A percentile compares a stretch with the other conserved stretches of the same genome.
These are phyloP conservation scores for Chalciporus chontae DNA, from an alignment of 768 basidiomycete species.

Conservation along the genomic window DNA sequence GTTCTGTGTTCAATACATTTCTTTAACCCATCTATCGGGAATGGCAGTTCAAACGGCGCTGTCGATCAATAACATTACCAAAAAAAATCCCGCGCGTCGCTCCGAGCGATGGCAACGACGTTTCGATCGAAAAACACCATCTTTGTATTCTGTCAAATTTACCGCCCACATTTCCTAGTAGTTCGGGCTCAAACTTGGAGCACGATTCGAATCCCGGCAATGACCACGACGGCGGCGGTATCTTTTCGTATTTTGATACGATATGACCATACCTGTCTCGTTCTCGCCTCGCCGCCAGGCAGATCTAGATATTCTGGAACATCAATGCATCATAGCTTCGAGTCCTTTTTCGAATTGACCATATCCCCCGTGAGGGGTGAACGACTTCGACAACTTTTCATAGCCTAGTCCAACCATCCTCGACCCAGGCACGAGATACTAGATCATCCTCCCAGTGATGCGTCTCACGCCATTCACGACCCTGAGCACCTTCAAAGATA, in stretches of 20 bases:
- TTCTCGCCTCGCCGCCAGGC: neutral
- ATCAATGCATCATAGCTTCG: conserved; percentile 10
- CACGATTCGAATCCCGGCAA: neutral
- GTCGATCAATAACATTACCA: neutral
- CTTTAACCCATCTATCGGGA: neutral
- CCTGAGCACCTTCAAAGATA: conserved; percentile 13
- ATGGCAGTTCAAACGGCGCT: neutral
- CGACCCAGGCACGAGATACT: conserved; percentile 31
- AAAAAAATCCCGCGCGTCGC: neutral
- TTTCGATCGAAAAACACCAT: conserved; percentile 1
- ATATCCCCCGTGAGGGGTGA: conserved; percentile 5
- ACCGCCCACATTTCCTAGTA: neutral
- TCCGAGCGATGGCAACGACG: neutral
- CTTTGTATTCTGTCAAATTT: neutral
- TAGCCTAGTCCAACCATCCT: conserved; percentile 20
- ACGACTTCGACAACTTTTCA: conserved; percentile 6
- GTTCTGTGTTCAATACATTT: neutral
- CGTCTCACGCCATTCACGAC: conserved; percentile 26
- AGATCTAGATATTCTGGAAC: conserved; percentile 19
- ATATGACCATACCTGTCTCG: neutral
- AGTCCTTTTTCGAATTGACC: neutral
- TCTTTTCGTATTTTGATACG: neutral
- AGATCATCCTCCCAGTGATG: conserved; percentile 12
- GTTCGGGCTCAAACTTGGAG: neutral
- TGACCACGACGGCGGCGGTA: neutral